phyloP scores from a whole-genome alignment of 1,139 yeast species.

The Suhomyces anneliseae region DNA sequence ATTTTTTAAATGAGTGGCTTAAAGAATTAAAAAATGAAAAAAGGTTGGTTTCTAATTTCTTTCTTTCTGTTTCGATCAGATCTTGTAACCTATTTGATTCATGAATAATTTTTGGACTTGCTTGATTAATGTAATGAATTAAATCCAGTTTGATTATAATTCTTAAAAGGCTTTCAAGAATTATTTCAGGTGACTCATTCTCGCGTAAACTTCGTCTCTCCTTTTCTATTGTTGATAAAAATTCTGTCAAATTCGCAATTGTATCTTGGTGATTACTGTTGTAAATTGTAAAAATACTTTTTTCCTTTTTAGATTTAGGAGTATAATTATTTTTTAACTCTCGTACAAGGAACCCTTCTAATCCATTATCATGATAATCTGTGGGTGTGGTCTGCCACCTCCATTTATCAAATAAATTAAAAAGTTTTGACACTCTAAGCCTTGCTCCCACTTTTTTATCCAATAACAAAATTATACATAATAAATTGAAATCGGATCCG shows the following conservation, averaged over 20 bases:
- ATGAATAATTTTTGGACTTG: slow-evolving; percentile 1
- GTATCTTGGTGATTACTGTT: slow-evolving; percentile 12
- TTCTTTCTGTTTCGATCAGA: slow-evolving; percentile 9
- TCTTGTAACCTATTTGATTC: slow-evolving; percentile 1
- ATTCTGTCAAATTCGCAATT: slow-evolving; percentile 9
- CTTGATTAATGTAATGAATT: slow-evolving; percentile 24
- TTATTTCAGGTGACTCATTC: slow-evolving; percentile 15
- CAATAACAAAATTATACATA: slow-evolving; percentile 29
- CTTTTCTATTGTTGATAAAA: slow-evolving; percentile 9
- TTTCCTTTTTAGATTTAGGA: background rate
- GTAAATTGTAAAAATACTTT: slow-evolving; percentile 8
- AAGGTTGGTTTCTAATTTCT: slow-evolving; percentile 19
- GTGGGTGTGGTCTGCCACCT: background rate
- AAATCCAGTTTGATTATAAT: slow-evolving; percentile 24
- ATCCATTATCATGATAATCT: slow-evolving; percentile 1
- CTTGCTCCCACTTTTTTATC: slow-evolving; percentile 28
- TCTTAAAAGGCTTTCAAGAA: slow-evolving; percentile 21
- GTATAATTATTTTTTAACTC: background rate
- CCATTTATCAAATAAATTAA: slow-evolving; percentile 19
- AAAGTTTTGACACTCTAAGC: slow-evolving; percentile 27
- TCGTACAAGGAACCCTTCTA: slow-evolving; percentile 11
- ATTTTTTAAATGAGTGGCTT: slow-evolving; percentile 20
- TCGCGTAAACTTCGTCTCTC: background rate
- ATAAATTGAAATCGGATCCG: slow-evolving; percentile 36
- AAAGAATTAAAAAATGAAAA: slow-evolving; percentile 30